Evolutionary conservation across 176 grass and related monocot genomes (phyloP).

Genomic region (Canna indica): DNA sequence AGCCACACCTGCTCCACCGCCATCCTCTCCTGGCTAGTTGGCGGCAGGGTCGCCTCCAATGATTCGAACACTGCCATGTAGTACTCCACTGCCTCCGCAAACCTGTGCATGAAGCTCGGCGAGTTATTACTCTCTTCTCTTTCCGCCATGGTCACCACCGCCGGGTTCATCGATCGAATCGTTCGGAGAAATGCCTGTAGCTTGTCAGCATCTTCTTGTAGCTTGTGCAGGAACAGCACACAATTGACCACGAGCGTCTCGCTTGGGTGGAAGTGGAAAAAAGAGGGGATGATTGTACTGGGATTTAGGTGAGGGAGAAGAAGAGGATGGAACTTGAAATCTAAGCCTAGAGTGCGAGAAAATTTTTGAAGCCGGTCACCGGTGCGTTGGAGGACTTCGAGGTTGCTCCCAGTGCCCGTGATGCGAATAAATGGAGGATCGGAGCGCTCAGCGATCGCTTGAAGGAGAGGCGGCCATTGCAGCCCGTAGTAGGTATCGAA

Average conservation of each 20-base stretch:
- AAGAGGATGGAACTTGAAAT: constrained; percentile 73
- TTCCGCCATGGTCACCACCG: constrained; percentile 73
- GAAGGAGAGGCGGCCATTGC: constrained; percentile 88
- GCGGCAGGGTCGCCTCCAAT: constrained; percentile 79
- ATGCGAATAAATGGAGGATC: constrained; percentile 59
- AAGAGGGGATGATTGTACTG: constrained; percentile 23
- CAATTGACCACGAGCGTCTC: constrained; percentile 82
- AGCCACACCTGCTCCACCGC: constrained; percentile 80
- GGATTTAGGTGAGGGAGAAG: constrained; percentile 31
- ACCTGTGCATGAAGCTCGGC: constrained; percentile 26
- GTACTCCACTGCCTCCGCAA: constrained; percentile 51
- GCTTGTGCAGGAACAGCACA: constrained; percentile 68
- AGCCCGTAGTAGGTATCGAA: constrained; percentile 76
- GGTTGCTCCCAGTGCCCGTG: constrained; percentile 68
- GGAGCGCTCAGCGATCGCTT: constrained; percentile 56
- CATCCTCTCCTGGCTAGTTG: constrained; percentile 62
- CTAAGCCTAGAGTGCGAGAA: constrained; percentile 55
- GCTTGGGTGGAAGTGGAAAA: constrained; percentile 26
- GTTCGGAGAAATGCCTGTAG: constrained; percentile 36
- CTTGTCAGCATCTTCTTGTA: constrained; percentile 17
- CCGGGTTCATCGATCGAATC: constrained; percentile 53
- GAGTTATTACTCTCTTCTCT: constrained; percentile 32
- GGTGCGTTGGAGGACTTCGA: constrained; percentile 61
- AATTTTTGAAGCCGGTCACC: constrained; percentile 64
- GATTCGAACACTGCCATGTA: constrained; percentile 82